phyloP scores from a whole-genome alignment of 208 protist genomes.

The Crithidia bombi region DNA sequence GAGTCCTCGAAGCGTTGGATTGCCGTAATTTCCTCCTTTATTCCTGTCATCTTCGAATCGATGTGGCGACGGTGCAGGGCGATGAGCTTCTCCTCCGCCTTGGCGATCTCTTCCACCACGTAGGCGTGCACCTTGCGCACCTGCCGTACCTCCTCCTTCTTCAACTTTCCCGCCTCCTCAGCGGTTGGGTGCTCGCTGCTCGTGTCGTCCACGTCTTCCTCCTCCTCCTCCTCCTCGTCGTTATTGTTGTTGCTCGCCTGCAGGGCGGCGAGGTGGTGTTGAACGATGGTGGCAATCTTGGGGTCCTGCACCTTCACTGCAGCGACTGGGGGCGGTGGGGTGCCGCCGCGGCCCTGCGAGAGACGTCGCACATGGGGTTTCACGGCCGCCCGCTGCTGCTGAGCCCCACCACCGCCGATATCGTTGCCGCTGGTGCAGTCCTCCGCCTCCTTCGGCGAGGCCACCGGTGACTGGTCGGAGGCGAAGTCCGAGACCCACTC shows the following conservation, averaged over 20 bases:
- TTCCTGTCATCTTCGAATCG: slow-evolving; percentile 93
- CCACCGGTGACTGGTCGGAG: slow-evolving; percentile 24
- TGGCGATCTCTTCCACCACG: slow-evolving; percentile 92
- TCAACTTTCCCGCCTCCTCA: slow-evolving; percentile 3
- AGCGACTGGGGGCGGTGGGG: slow-evolving; percentile 16
- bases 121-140: slow-evolving; percentile 89
- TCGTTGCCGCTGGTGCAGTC: slow-evolving; percentile 11
- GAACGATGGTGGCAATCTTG: slow-evolving; percentile 90
- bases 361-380: slow-evolving; percentile 25
- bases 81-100: slow-evolving; percentile 95
- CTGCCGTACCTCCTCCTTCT: slow-evolving; percentile 77
- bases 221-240: slow-evolving; percentile 72
- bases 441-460: slow-evolving; percentile 14
- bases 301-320: slow-evolving; percentile 74
- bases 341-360: slow-evolving; percentile 24
- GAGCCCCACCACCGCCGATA: background rate
- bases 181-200: slow-evolving; percentile 7
- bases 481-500: slow-evolving; percentile 85
- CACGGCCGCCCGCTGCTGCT: slow-evolving; percentile 10
- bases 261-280: slow-evolving; percentile 83
- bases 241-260: slow-evolving; percentile 58
- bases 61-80: slow-evolving; percentile 92
- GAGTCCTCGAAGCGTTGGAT: slow-evolving; percentile 92
- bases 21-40: slow-evolving; percentile 93
- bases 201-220: slow-evolving; percentile 47